phyloP scores from a whole-genome alignment of 208 protist species.

The Naegleria lovaniensis region DNA sequence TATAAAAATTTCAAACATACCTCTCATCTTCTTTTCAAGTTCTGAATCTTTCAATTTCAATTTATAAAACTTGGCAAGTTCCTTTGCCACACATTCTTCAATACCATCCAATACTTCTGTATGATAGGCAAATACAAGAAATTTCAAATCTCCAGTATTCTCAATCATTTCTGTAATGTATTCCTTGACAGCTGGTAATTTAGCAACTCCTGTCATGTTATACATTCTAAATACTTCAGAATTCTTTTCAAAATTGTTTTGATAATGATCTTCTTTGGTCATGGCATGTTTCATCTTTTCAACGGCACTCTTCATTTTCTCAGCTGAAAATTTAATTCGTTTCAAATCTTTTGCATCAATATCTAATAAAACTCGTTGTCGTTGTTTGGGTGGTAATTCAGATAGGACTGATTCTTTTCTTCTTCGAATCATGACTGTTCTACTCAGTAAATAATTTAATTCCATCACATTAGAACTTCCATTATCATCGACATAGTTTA shows the following conservation, averaged over 20 bases:
- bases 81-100: not conserved
- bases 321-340: not conserved
- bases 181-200: not conserved
- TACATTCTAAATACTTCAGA: not conserved
- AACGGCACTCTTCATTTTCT: not conserved
- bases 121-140: constrained; percentile 17
- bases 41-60: not conserved
- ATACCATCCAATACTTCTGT: not conserved
- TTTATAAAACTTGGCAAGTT: not conserved
- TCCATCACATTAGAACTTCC: constrained; percentile 62
- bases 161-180: not conserved
- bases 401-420: constrained; percentile 63
- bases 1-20: too few species aligned
- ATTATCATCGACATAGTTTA: constrained; percentile 29
- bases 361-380: constrained; percentile 1
- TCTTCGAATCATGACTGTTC: constrained; percentile 83
- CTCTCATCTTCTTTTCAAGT: not conserved
- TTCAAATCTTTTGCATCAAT: not conserved
- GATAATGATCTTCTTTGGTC: not conserved
- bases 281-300: not conserved
- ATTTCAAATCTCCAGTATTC: not conserved
- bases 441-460: constrained; percentile 68
- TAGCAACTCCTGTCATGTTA: not conserved
- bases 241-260: not conserved
- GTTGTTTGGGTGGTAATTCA: not conserved